Evolutionary conservation across 129 eudicot species (phyloP), one percentile per base, ranked within the genome.

Genomic region (Dittrichia graveolens): DNA sequence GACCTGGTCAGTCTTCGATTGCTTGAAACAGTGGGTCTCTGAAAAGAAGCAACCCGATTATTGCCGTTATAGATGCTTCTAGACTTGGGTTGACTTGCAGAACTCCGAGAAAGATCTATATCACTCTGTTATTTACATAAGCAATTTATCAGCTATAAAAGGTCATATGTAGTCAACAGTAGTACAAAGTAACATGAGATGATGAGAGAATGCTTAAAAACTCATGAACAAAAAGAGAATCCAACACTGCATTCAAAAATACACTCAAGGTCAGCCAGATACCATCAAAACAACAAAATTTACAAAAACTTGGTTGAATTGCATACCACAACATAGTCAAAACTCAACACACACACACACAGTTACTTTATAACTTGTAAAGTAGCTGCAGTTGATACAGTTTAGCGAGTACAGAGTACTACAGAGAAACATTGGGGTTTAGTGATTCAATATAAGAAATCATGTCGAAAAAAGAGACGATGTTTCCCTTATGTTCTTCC

Each of bases 1-100:
- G 97, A 86, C 75, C 91, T 87, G 52, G 78, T 80, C 52, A 84
- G 72, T 57, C 81, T 78, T 49, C 92, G 91, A 71, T 75, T 83
- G 73, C 74, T 81, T 64, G 83, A 82, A 72, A 79, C 73, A 81
- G 82, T 65, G 40, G 82, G 74, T 63, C 87, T 85, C 72, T 75
- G 79, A 50, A 77, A 74, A 41, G 75, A 60, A 57, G 86, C 71
- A 55, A 69, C 61, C 42, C 83, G 82, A 10, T 68, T 76, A 38
- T 72, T 84, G 39, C 79, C 83, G 61, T 50, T 74, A 18, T 68
- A 71, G 16, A 79, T 75, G 76, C 65, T 71, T 71, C 75, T 87
- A 19, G 67, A 40, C 48, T 73, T 73, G 37, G 69, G 79, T 48
- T 65, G 86, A 57, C 35, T 70, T 69, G 79, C 65, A 67, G 81